Conservation (phyloP, 768 basidiomycete species). For the Lactarius evosmus region DNA sequence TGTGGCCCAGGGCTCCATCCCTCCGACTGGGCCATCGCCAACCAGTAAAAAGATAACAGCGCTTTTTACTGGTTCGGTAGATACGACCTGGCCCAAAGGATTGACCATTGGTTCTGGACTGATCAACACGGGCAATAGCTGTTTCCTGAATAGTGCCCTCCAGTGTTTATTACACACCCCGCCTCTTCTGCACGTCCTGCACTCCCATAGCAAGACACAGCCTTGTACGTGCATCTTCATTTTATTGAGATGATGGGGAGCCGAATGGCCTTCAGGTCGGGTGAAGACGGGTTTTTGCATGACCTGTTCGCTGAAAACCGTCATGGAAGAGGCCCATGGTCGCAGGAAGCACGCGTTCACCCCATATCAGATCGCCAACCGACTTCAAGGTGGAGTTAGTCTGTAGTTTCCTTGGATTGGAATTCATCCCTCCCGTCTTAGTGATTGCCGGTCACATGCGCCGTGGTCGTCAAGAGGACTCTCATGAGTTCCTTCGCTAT, state of each 20-base stretch:
- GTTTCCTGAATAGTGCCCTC: constrained; percentile 92
- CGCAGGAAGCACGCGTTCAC: constrained; percentile 47
- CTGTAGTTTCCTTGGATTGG: neutral
- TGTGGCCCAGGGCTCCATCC: constrained; percentile 6
- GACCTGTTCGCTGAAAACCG: constrained; percentile 62
- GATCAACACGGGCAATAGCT: constrained; percentile 88
- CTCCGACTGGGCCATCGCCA: constrained; percentile 6
- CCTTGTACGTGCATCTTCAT: constrained; percentile 50
- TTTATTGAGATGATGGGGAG: neutral
- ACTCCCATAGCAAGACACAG: constrained; percentile 46
- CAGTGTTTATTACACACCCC: constrained; percentile 94
- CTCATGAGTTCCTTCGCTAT: constrained; percentile 96
- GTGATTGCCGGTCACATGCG: constrained; percentile 91
- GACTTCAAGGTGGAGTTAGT: constrained; percentile 57
- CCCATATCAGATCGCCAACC: constrained; percentile 61
- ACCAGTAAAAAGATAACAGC: constrained; percentile 27
- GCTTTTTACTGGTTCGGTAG: constrained; percentile 49
- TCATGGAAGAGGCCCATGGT: constrained; percentile 54
- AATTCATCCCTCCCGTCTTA: constrained; percentile 35
- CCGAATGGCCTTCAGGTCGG: constrained; percentile 36
- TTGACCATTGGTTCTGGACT: constrained; percentile 59
- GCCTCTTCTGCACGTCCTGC: constrained; percentile 67
- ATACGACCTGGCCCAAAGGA: constrained; percentile 57
- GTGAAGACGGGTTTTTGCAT: constrained; percentile 65
- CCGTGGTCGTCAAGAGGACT: constrained; percentile 91